Evolutionary conservation across 116 monocot species (phyloP).

Genomic region (Phalaenopsis hybrid): DNA sequence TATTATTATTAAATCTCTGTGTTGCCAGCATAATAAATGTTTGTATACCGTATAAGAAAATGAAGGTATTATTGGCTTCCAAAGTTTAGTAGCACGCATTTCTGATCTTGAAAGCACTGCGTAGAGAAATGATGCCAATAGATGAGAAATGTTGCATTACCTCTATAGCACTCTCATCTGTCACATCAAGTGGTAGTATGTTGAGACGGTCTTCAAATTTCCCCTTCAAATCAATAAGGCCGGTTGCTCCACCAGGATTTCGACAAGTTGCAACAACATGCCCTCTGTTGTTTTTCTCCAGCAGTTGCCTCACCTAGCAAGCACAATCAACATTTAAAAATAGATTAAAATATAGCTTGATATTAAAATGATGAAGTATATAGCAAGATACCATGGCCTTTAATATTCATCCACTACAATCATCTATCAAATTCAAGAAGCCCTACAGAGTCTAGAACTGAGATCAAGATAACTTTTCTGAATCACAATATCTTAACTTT

Average conservation of each 20-base stretch:
- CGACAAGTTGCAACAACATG: constrained; percentile 84
- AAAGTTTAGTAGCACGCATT: background rate
- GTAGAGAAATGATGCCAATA: background rate
- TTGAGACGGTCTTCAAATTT: constrained; percentile 46
- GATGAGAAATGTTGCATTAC: constrained; percentile 21
- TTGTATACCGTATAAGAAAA: background rate
- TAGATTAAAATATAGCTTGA: background rate
- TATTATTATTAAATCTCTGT: too few relatives aligned
- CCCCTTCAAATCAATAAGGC: constrained; percentile 55
- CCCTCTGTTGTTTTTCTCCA: constrained; percentile 43
- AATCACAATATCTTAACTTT: too few relatives aligned
- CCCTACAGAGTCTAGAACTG: too few relatives aligned
- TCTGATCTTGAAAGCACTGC: background rate
- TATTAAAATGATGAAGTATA: background rate
- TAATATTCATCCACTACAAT: too few relatives aligned
- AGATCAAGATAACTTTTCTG: too few relatives aligned
- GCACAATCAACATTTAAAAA: background rate
- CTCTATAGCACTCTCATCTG: constrained; percentile 83
- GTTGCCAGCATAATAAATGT: background rate
- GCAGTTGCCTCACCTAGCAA: constrained; percentile 69
- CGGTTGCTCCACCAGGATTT: constrained; percentile 43
- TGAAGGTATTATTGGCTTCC: background rate
- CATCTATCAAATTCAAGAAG: too few relatives aligned
- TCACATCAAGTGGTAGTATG: constrained; percentile 61
- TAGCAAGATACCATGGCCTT: too few relatives aligned